Conservation (phyloP, 306 rosid species). For the Dryas octopetala region DNA sequence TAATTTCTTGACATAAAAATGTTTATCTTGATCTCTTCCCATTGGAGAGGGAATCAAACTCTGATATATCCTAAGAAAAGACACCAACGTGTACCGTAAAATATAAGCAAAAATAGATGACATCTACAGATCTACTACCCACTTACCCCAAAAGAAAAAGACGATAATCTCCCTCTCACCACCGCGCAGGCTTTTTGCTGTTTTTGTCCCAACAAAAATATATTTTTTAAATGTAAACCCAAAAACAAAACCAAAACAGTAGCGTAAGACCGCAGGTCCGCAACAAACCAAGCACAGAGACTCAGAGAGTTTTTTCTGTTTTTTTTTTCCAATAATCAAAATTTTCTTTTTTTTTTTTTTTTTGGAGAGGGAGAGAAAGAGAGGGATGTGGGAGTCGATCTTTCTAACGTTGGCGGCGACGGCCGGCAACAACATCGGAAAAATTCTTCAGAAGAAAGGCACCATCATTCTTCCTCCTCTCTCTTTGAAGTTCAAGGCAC, state of each 20-base stretch:
- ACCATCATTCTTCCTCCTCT: constrained; percentile 93
- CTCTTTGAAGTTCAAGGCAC: constrained; percentile 82
- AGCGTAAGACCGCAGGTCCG: background rate
- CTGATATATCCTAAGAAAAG: too few relatives aligned
- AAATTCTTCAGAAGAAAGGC: constrained; percentile 94
- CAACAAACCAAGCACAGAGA: background rate
- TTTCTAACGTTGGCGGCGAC: constrained; percentile 81
- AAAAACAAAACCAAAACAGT: background rate
- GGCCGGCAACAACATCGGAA: constrained; percentile 98
- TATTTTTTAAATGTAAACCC: background rate
- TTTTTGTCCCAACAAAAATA: background rate
- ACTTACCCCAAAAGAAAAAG: too few relatives aligned
- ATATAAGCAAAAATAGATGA: too few relatives aligned
- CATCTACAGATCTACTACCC: too few relatives aligned
- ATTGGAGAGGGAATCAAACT: too few relatives aligned
- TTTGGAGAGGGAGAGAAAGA: constrained; percentile 7
- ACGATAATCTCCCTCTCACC: background rate
- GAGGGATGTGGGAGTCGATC: constrained; percentile 87
- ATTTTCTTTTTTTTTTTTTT: background rate
- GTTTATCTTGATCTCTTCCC: too few relatives aligned
- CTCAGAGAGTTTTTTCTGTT: background rate
- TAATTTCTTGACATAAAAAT: too few relatives aligned
- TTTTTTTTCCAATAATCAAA: background rate
- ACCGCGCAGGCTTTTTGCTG: background rate
- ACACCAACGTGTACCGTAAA: too few relatives aligned